Base-by-base conservation (phyloP, 768 basidiomycete genomes). In the Cystobasidium tubakii region DNA sequence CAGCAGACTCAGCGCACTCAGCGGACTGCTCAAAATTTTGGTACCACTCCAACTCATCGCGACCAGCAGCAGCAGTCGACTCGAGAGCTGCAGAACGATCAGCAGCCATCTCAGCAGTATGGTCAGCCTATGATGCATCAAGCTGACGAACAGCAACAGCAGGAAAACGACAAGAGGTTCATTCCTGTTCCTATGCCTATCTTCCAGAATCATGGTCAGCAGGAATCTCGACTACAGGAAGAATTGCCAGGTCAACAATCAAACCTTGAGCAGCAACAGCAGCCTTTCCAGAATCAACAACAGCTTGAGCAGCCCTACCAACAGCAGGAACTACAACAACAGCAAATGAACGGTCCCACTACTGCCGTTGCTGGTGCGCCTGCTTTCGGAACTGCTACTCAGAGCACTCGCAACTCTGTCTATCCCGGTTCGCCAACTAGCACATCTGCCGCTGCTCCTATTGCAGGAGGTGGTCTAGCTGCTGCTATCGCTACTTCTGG, bases 401-500 rank as follows among this genome's bases (percentile, higher is more conserved):
- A 60, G 13, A 60, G 33, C 57, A 60, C 25, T 2, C 57, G 33
- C 25, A 25, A 21, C 17, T 29, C 25, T 21, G 15, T 15, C 33
- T 6, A 15, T 1, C 57, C 39, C 6, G 39, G 33, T 15, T 60
- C 57, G 13, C 57, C 57, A 15, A 60, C 12, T 21, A 27, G 57
- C 57, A 60, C 66, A 15, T 2, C 66, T 53, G 42, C 42, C 9
- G 44, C 44, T 21, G 2, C 4, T n/a, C 69, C 69, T 44, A 46
- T 71, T 36, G 33, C 69, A n/a, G 69, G 69, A 15, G 69, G 69
- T 27, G 69, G 69, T 71, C 69, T 71, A 23, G 69, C 31, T 36
- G 69, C 69, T 34, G 69, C 69, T n/a, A 31, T 71, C 69, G 55
- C 69, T n/a, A 57, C 69, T 19, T 71, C 69, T 15, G 69, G 69